Conservation (phyloP, 192 early-diverging fungal genomes). For the Rhizophagus prolifer region DNA sequence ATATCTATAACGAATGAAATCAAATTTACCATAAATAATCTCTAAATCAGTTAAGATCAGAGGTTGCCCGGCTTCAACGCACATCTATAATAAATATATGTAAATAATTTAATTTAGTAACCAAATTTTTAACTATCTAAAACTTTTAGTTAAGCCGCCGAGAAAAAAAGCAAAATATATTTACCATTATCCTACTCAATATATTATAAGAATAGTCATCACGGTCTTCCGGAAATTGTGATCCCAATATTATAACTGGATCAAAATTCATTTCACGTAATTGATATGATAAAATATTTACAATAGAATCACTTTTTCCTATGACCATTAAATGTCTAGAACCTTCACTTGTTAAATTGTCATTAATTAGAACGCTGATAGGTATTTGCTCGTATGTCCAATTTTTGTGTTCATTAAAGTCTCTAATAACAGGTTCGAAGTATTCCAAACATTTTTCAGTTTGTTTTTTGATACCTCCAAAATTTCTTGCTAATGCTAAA, state of each 20-base stretch:
- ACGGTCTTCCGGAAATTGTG: conserved; percentile 31
- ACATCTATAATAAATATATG: conserved; percentile 19
- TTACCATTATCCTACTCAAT: conserved; percentile 28
- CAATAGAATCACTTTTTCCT: conserved; percentile 30
- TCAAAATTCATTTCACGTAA: conserved; percentile 3
- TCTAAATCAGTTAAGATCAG: conserved; percentile 19
- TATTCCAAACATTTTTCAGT: not conserved
- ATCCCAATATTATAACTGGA: conserved; percentile 28
- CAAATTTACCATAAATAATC: conserved; percentile 12
- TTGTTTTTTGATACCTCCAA: conserved; percentile 28
- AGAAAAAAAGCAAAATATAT: not conserved
- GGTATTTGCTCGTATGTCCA: conserved; percentile 20
- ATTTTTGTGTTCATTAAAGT: not conserved
- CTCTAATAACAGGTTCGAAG: conserved; percentile 2
- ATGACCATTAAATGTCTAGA: conserved; percentile 32
- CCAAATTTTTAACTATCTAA: too few relatives aligned
- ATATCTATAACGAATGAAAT: not conserved
- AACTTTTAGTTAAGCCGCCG: too few relatives aligned
- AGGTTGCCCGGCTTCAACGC: conserved; percentile 31
- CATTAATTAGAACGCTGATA: conserved; percentile 7
- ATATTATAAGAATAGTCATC: conserved; percentile 31
- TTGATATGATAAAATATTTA: conserved; percentile 28
- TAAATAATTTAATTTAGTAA: not conserved
- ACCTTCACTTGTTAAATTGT: conserved; percentile 7
- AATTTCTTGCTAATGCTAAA: conserved; percentile 25